Percentiles rank a stretch among this genome's conserved stretches.
Conservation (phyloP, 2,329 filamentous ascomycete genomes). For the Penicillium sp. region DNA sequence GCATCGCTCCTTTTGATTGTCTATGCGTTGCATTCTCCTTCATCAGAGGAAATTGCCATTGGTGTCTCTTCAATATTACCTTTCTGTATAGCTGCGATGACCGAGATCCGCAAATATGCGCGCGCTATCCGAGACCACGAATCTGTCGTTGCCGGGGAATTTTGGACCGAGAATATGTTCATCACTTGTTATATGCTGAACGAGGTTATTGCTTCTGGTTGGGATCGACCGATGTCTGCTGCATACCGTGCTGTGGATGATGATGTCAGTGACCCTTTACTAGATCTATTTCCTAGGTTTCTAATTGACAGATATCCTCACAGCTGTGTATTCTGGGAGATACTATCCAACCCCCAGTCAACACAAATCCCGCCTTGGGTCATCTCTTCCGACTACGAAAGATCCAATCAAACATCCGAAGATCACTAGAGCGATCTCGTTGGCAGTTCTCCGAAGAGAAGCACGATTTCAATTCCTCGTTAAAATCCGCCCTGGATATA, state of each 20-base stretch:
- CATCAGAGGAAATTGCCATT: conserved; percentile 24
- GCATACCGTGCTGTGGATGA: conserved; percentile 25
- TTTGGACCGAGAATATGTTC: conserved; percentile 24
- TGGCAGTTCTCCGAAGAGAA: conserved; percentile 9
- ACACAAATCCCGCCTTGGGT: conserved; percentile 19
- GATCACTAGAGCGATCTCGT: conserved; percentile 15
- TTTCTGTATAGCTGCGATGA: conserved; percentile 26
- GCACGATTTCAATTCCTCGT: conserved; percentile 12
- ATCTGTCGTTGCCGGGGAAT: conserved; percentile 9
- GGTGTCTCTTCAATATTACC: conserved; percentile 26
- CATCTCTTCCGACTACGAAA: conserved; percentile 27
- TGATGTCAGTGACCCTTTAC: conserved; percentile 17
- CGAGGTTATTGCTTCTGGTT: conserved; percentile 26
- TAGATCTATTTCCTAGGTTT: background rate
- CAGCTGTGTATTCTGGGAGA: conserved; percentile 24
- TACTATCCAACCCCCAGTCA: conserved; percentile 18
- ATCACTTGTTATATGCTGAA: conserved; percentile 30
- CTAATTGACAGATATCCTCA: background rate
- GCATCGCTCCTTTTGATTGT: conserved; percentile 27
- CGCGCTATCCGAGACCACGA: conserved; percentile 11
- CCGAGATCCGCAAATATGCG: conserved; percentile 22
- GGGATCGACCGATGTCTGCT: conserved; percentile 26
- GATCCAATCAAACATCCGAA: conserved; percentile 26
- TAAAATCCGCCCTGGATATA: conserved; percentile 23
- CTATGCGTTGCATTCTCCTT: conserved; percentile 27